Percentiles rank a stretch among this genome's conserved stretches.
Evolutionary conservation across 257 asterid genomes (phyloP).

Genomic region (Solanum sejunctum): DNA sequence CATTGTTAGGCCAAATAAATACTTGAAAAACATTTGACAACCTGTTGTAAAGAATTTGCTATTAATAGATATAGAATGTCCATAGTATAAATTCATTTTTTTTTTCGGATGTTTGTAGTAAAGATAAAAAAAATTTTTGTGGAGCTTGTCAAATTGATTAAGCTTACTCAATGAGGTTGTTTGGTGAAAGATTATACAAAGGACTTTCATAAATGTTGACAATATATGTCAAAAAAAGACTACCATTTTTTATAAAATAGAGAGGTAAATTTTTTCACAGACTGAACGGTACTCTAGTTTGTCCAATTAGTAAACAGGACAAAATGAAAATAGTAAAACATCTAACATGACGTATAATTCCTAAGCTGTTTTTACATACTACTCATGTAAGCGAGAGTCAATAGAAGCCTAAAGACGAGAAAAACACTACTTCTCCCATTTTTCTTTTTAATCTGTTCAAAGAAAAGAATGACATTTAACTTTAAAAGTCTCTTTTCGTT

Average conservation of each 20-base stretch:
- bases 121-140: no score
- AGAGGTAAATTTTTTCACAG: not conserved
- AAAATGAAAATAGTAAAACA: not conserved
- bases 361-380: not conserved
- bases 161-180: not conserved
- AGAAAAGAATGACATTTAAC: not conserved
- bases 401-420: not conserved
- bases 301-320: not conserved
- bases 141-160: not conserved
- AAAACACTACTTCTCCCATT: not conserved
- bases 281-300: not conserved
- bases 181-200: not conserved
- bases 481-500: not conserved
- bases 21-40: not conserved
- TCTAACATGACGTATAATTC: not conserved
- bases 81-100: no score
- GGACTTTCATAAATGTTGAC: not conserved
- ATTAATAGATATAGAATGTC: not conserved
- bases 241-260: not conserved
- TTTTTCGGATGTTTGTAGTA: no score
- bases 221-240: not conserved
- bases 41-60: not conserved
- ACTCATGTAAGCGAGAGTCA: not conserved
- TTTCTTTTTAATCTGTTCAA: not conserved
- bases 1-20: not conserved